These are phyloP conservation scores for Cladophialophora exuberans DNA, from an alignment of 2,329 filamentous ascomycete genomes.

Conservation along the genomic window DNA sequence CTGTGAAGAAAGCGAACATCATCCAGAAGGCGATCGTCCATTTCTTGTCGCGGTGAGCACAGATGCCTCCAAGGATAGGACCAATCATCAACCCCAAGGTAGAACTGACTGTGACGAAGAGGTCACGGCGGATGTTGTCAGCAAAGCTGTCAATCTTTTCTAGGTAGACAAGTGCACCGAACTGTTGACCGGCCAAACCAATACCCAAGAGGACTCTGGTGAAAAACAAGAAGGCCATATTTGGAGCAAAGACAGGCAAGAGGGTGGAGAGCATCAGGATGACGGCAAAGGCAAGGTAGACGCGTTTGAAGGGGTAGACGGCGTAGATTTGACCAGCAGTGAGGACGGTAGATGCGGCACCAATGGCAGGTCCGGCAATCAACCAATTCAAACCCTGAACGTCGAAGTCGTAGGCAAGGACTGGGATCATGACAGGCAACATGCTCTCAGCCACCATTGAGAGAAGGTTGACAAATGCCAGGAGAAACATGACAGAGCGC, in stretches of 20 bases:
- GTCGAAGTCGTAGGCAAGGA: conserved; percentile 21
- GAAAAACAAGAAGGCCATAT: conserved; percentile 23
- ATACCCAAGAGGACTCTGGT: conserved; percentile 17
- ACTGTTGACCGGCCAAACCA: conserved; percentile 25
- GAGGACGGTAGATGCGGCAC: conserved; percentile 21
- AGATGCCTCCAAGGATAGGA: conserved; percentile 23
- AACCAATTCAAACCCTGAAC: conserved; percentile 26
- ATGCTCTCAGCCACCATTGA: conserved; percentile 20
- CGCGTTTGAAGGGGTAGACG: conserved; percentile 18
- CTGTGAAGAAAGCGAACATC: conserved; percentile 8
- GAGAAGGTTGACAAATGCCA: conserved; percentile 21
- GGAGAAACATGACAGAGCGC: conserved; percentile 4
- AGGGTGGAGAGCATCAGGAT: conserved; percentile 19
- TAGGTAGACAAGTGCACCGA: conserved; percentile 22
- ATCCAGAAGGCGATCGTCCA: conserved; percentile 24
- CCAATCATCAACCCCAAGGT: conserved; percentile 21
- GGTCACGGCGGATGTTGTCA: conserved; percentile 25
- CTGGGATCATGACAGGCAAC: conserved; percentile 21
- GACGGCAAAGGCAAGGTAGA: conserved; percentile 18
- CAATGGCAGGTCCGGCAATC: conserved; percentile 21
- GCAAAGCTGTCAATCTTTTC: conserved; percentile 21
- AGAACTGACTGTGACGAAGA: conserved; percentile 23
- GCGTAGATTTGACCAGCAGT: conserved; percentile 25
- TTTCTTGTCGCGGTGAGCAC: conserved; percentile 13
- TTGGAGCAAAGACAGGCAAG: conserved; percentile 14